These are phyloP conservation scores for Phaeosphaeriaceae sp. DNA, from an alignment of 2,329 filamentous ascomycete genomes.

Conservation along the genomic window DNA sequence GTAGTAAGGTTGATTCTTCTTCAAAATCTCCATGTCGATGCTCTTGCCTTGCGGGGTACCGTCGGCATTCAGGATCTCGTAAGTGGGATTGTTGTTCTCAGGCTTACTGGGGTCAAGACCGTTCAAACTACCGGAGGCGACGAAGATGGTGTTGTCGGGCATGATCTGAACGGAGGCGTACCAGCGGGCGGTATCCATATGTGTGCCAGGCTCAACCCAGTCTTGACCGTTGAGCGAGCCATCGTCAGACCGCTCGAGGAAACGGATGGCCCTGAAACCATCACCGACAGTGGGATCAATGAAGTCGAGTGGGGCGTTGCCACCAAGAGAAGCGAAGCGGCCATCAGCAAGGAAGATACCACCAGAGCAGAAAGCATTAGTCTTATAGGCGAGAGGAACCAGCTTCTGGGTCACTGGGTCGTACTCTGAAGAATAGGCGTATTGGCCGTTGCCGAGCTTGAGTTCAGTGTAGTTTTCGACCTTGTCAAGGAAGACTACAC, in stretches of 20 bases:
- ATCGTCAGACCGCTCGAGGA: constrained; percentile 56
- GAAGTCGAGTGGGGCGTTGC: constrained; percentile 62
- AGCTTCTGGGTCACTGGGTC: constrained; percentile 58
- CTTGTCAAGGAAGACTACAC: constrained; percentile 68
- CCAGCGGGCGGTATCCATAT: constrained; percentile 63
- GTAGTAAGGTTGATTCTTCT: constrained; percentile 66
- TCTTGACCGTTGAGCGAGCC: constrained; percentile 54
- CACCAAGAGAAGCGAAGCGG: constrained; percentile 61
- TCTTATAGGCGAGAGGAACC: constrained; percentile 58
- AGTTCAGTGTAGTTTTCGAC: constrained; percentile 67
- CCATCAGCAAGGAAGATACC: constrained; percentile 66
- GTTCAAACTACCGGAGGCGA: constrained; percentile 66
- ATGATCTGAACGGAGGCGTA: constrained; percentile 67
- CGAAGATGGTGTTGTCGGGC: constrained; percentile 63
- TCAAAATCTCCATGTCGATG: constrained; percentile 60
- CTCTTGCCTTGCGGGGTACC: constrained; percentile 57
- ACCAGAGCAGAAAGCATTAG: constrained; percentile 68
- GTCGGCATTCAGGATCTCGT: constrained; percentile 61
- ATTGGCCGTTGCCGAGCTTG: constrained; percentile 60
- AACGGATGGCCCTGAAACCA: constrained; percentile 65
- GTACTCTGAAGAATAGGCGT: constrained; percentile 66
- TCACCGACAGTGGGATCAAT: constrained; percentile 65
- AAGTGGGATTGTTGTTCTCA: constrained; percentile 68
- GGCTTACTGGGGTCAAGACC: constrained; percentile 61
- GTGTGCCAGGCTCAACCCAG: constrained; percentile 64